These are phyloP conservation scores for Aspergillus flavus DNA, from an alignment of 2,329 filamentous ascomycete genomes.

Conservation along the genomic window DNA sequence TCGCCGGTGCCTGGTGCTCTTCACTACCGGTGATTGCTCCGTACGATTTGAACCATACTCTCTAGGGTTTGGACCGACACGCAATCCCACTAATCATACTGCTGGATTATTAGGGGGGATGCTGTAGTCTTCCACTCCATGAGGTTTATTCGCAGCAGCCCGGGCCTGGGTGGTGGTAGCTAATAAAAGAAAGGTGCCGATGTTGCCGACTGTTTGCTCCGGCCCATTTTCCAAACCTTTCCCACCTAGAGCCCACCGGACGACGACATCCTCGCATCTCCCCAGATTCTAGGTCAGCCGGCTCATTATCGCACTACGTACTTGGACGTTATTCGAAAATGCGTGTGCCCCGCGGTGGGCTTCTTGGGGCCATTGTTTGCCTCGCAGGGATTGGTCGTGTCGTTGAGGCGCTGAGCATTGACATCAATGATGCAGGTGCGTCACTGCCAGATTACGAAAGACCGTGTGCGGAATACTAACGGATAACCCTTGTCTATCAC, in stretches of 20 bases:
- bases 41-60: background rate
- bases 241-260: background rate
- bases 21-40: background rate
- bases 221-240: background rate
- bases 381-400: background rate
- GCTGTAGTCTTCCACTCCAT: background rate
- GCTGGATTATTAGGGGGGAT: background rate
- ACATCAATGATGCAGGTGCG: slow-evolving; percentile 9
- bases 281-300: background rate
- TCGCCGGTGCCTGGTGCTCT: background rate
- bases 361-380: background rate
- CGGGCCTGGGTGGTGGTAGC: background rate
- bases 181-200: slow-evolving; percentile 10
- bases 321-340: background rate
- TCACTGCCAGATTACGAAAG: background rate
- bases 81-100: slow-evolving; percentile 2
- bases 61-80: slow-evolving; percentile 8
- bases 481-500: background rate
- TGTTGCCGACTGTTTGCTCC: background rate
- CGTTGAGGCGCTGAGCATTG: background rate
- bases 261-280: background rate
- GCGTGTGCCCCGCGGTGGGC: background rate
- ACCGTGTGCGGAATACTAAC: background rate
- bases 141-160: background rate
- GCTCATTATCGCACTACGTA: background rate